Conservation (phyloP, 495 filamentous ascomycete genomes). For the Penicillium chermesinum region DNA sequence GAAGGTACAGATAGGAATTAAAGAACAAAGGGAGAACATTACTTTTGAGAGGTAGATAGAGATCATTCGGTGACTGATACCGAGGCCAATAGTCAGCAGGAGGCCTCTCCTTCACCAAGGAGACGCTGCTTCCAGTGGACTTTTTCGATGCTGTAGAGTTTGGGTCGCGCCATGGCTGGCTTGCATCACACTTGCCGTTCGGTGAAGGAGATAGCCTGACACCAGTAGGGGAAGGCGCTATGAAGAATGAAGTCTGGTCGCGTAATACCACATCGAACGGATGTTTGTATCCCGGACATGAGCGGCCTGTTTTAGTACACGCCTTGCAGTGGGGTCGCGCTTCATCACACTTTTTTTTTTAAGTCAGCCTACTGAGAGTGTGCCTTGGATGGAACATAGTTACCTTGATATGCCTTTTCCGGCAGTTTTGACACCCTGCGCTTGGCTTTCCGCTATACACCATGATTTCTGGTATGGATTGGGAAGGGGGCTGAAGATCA, state of each 20-base stretch:
- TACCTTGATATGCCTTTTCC: slow-evolving; percentile 59
- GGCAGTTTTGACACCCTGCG: slow-evolving; percentile 63
- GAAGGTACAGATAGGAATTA: slow-evolving; percentile 31
- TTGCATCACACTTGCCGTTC: not conserved
- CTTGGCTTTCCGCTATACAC: slow-evolving; percentile 71
- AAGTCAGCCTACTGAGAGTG: not conserved
- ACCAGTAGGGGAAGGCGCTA: not conserved
- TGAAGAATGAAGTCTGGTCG: slow-evolving; percentile 57
- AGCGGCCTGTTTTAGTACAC: slow-evolving; percentile 41
- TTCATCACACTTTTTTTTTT: slow-evolving; percentile 45
- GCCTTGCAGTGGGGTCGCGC: slow-evolving; percentile 43
- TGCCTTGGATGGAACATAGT: not conserved
- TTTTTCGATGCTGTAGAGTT: not conserved
- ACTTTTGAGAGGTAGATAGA: slow-evolving; percentile 28
- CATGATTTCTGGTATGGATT: slow-evolving; percentile 36
- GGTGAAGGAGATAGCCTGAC: not conserved
- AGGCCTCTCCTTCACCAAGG: not conserved
- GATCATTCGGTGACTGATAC: slow-evolving; percentile 1
- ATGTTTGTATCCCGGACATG: slow-evolving; percentile 60
- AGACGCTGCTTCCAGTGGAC: not conserved
- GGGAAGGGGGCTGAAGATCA: not conserved
- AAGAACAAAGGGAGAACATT: slow-evolving; percentile 32
- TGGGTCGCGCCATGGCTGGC: not conserved
- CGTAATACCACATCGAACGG: slow-evolving; percentile 65
- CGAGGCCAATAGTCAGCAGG: slow-evolving; percentile 2